These are phyloP conservation scores for Cutaneotrichosporon cyanovorans DNA, from an alignment of 1,284 basidiomycete species.

Conservation along the genomic window DNA sequence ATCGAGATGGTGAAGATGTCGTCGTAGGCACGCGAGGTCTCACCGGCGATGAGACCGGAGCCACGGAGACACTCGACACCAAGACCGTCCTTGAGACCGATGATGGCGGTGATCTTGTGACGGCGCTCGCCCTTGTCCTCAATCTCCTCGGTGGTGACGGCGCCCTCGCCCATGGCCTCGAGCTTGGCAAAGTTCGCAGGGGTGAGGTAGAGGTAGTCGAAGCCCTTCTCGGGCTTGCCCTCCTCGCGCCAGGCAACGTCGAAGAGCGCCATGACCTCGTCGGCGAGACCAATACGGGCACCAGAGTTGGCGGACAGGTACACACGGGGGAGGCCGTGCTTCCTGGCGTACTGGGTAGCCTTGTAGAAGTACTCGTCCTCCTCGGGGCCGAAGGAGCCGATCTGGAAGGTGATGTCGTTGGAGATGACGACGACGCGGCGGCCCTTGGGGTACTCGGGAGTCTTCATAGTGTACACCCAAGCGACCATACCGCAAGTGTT, in stretches of 20 bases:
- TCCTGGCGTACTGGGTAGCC: conserved; percentile 86
- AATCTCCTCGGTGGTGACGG: conserved; percentile 75
- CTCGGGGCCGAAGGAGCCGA: conserved; percentile 91
- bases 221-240: conserved; percentile 81
- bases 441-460: conserved; percentile 87
- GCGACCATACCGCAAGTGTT: conserved; percentile 97
- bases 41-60: conserved; percentile 96
- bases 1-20: conserved; percentile 99
- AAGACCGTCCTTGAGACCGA: conserved; percentile 92
- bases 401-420: conserved; percentile 98
- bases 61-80: conserved; percentile 95
- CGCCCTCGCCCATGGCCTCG: conserved; percentile 67
- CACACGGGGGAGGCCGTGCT: conserved; percentile 80
- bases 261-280: conserved; percentile 84
- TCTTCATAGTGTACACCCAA: conserved; percentile 89
- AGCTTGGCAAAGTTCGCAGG: conserved; percentile 75
- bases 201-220: conserved; percentile 93
- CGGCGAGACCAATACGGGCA: conserved; percentile 90
- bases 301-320: conserved; percentile 99
- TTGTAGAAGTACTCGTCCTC: conserved; percentile 97
- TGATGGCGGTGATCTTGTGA: conserved; percentile 92
- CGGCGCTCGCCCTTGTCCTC: conserved; percentile 78
- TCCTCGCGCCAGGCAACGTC: conserved; percentile 84
- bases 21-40: conserved; percentile 95
- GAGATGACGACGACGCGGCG: conserved; percentile 84